Conservation (phyloP, 2,329 filamentous ascomycete species). For the Aspergillus neotritici region DNA sequence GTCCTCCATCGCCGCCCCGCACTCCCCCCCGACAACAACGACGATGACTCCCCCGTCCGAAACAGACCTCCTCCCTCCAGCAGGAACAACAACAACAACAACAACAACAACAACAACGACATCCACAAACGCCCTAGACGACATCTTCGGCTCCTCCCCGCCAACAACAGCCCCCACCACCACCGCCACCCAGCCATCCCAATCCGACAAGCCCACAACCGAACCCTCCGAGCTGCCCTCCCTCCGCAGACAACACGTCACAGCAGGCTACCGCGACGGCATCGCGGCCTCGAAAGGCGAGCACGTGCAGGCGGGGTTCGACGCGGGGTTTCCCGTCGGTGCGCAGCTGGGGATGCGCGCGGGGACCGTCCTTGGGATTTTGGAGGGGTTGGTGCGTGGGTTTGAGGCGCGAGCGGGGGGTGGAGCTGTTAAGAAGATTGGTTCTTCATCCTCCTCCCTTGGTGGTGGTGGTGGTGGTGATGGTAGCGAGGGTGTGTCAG, state of each 20-base stretch:
- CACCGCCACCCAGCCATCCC: neutral
- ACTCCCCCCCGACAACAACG: too few relatives aligned
- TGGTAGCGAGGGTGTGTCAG: neutral
- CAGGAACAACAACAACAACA: neutral
- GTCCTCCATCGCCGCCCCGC: too few relatives aligned
- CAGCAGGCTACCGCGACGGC: slow-evolving; percentile 85
- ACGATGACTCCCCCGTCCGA: too few relatives aligned
- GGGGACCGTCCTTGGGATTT: slow-evolving; percentile 67
- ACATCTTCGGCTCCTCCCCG: slow-evolving; percentile 40
- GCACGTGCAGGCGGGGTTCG: slow-evolving; percentile 81
- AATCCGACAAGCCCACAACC: neutral
- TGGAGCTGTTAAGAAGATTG: slow-evolving; percentile 21
- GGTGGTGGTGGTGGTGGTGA: slow-evolving; percentile 12
- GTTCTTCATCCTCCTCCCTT: slow-evolving; percentile 7
- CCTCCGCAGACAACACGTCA: slow-evolving; percentile 70
- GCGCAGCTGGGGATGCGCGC: slow-evolving; percentile 70
- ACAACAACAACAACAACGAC: slow-evolving; percentile 3
- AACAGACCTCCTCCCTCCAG: too few relatives aligned
- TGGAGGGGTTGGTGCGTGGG: slow-evolving; percentile 61
- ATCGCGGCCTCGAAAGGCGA: slow-evolving; percentile 67
- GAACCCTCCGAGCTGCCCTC: slow-evolving; percentile 65
- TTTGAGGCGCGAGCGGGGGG: slow-evolving; percentile 23
- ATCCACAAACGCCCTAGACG: slow-evolving; percentile 27
- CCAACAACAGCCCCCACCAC: slow-evolving; percentile 8
- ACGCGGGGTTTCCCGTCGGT: slow-evolving; percentile 81